Conservation (phyloP, 148 eudicot genomes). For the Bassia scoparia region DNA sequence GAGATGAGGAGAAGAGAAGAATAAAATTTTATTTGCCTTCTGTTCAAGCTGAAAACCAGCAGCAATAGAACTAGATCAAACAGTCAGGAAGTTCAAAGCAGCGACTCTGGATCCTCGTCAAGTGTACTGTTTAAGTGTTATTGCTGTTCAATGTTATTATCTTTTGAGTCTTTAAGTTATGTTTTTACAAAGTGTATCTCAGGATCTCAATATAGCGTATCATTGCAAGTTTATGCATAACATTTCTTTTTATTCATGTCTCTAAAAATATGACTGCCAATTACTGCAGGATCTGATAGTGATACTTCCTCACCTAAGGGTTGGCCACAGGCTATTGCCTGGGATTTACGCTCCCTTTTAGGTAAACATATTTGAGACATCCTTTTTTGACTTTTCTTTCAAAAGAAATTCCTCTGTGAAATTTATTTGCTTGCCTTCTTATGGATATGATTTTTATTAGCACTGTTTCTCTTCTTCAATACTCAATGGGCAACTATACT, state of each 20-base stretch:
- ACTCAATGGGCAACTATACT: too few species aligned
- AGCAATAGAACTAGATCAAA: constrained; percentile 45
- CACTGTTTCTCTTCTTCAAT: neutral
- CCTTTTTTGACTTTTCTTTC: neutral
- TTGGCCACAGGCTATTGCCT: constrained; percentile 34
- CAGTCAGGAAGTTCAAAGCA: constrained; percentile 59
- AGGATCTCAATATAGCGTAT: neutral
- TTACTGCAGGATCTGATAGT: constrained; percentile 60
- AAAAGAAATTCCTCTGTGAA: neutral
- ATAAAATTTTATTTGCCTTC: constrained; percentile 36
- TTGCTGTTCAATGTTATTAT: neutral
- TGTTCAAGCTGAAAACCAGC: constrained; percentile 40
- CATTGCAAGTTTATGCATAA: neutral
- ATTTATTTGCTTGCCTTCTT: neutral
- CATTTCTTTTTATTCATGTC: neutral
- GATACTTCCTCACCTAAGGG: constrained; percentile 53
- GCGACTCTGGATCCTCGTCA: constrained; percentile 75
- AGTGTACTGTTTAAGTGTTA: constrained; percentile 21
- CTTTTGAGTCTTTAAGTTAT: neutral
- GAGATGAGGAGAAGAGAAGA: constrained; percentile 49
- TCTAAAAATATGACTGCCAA: neutral
- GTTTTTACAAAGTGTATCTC: neutral
- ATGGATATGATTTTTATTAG: neutral
- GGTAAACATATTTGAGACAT: constrained; percentile 15
- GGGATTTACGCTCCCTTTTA: constrained; percentile 12